A percentile compares a stretch with the other conserved stretches of the same genome.
These are phyloP conservation scores for Cercospora janseana DNA, from an alignment of 2,329 filamentous ascomycete genomes.

Conservation along the genomic window DNA sequence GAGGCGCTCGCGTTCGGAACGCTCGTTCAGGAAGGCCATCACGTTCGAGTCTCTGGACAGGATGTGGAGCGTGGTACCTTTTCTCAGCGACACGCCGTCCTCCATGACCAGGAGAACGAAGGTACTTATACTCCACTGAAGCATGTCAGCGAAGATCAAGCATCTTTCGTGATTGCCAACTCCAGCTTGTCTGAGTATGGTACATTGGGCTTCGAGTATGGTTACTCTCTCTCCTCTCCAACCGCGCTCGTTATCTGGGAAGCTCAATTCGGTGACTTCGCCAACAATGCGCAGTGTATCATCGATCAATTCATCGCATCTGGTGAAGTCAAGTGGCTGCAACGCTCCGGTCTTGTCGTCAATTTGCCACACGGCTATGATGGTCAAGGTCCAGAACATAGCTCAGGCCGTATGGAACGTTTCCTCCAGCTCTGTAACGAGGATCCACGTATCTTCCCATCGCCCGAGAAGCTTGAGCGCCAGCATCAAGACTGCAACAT, in stretches of 20 bases:
- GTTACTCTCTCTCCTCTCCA: conserved; percentile 94
- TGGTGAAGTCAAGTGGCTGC: conserved; percentile 97
- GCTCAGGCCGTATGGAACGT: conserved; percentile 92
- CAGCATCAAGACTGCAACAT: conserved; percentile 99
- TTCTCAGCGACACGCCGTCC: conserved; percentile 93
- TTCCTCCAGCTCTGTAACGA: conserved; percentile 98
- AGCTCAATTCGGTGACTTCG: conserved; percentile 98
- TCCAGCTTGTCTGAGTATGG: conserved; percentile 77
- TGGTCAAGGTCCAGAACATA: conserved; percentile 97
- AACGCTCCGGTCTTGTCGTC: conserved; percentile 93
- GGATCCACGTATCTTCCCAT: conserved; percentile 88
- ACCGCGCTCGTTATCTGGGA: conserved; percentile 99
- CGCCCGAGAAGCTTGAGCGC: conserved; percentile 82
- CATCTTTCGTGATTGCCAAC: conserved; percentile 94
- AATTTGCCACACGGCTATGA: conserved; percentile 97
- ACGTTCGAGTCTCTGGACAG: conserved; percentile 96
- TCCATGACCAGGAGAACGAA: conserved; percentile 96
- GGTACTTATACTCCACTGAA: conserved; percentile 89
- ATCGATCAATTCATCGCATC: conserved; percentile 99
- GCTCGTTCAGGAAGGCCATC: conserved; percentile 87
- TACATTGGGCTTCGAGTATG: conserved; percentile 92
- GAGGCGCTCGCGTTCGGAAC: conserved; percentile 94
- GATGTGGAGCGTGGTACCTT: conserved; percentile 99
- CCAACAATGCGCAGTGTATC: conserved; percentile 98
- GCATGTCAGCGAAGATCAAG: conserved; percentile 85